Evolutionary conservation across 2,329 filamentous ascomycete genomes (phyloP).

Genomic region (Scorias spongiosa): DNA sequence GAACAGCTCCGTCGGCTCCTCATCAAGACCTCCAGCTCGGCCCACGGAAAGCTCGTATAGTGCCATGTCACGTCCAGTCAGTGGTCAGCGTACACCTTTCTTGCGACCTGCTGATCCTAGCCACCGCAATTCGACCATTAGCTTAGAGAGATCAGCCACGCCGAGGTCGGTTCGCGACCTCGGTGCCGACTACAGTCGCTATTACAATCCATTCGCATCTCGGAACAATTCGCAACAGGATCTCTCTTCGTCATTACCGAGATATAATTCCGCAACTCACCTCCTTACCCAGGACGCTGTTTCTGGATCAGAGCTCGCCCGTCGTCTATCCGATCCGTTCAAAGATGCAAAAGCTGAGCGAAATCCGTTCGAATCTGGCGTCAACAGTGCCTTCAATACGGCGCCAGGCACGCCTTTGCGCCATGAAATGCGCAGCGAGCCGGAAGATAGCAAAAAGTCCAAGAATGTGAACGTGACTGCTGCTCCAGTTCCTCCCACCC

Average conservation of each 20-base stretch:
- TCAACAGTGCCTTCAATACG: slow-evolving; percentile 8
- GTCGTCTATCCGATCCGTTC: slow-evolving; percentile 20
- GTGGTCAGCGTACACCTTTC: slow-evolving; percentile 2
- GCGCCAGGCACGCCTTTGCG: slow-evolving; percentile 8
- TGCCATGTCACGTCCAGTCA: background rate
- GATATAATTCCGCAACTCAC: slow-evolving; percentile 11
- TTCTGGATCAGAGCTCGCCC: slow-evolving; percentile 12
- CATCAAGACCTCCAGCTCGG: background rate
- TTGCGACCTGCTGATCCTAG: slow-evolving; percentile 8
- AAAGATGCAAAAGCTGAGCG: slow-evolving; percentile 7
- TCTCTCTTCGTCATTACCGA: slow-evolving; percentile 11
- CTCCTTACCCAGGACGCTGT: slow-evolving; percentile 5
- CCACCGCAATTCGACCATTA: slow-evolving; percentile 11
- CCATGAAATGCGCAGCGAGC: slow-evolving; percentile 4
- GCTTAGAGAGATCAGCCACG: slow-evolving; percentile 13
- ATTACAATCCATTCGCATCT: slow-evolving; percentile 24
- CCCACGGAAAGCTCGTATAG: background rate
- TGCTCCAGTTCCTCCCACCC: slow-evolving; percentile 9
- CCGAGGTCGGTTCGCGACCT: slow-evolving; percentile 21
- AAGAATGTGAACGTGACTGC: slow-evolving; percentile 1
- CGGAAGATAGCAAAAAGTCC: slow-evolving; percentile 1
- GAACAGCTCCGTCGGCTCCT: slow-evolving; percentile 4
- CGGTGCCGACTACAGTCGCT: slow-evolving; percentile 22
- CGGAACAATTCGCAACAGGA: slow-evolving; percentile 19
- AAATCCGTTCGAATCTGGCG: slow-evolving; percentile 8